Evolutionary conservation across 1,139 yeast species (phyloP), one percentile per base, ranked within the genome.

Genomic region (Yamadazyma triangularis): DNA sequence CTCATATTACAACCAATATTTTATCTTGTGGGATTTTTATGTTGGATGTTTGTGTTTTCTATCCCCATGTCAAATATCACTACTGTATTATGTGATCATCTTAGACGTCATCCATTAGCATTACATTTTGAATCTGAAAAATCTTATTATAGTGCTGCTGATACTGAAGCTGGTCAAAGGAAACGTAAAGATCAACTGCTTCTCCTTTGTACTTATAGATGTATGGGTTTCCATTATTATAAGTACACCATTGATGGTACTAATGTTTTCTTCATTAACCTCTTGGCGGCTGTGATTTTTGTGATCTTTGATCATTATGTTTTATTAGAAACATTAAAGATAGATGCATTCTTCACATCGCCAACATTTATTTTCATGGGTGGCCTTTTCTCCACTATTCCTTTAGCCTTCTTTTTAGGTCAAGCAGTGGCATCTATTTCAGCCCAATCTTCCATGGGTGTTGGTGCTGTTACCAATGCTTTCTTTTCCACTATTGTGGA

Each of bases 371-470:
- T 88, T 27, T 93, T 91, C 50, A 65, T 76, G 31, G 64, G 88
- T 16, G 84, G 96, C 56, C 64, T 91, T 39, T 69, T 84, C 32
- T 84, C 96, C 2, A 86, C 91, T 39, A 76, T 91, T 29, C 98
- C 99, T 3, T 67, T 91, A 44, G 98, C 98, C 0, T 91, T 91
- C 53, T 91, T 89, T 55, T 89, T 91, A 48, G 99, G 99, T 3
- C 97, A 91, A 56, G 98, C 97, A 2, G 98, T 91, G 15, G 99
- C 99, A 0, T 89, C 97, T 2, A 91, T 91, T 41, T 85, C 96
- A 3, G 97, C 98, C 0, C 98, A 93, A 60, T 87, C 96, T 1
- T 89, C 97, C 0, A 91, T 91, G 97, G 96, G 97, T n/a, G 80
- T 91, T 42, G 98, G 98, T 64, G 98, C 99, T 2, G 96, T 89